A percentile compares a stretch with the other conserved stretches of the same genome.
These are phyloP conservation scores for Aspergillus steynii DNA, from an alignment of 495 filamentous ascomycete species.

Conservation along the genomic window DNA sequence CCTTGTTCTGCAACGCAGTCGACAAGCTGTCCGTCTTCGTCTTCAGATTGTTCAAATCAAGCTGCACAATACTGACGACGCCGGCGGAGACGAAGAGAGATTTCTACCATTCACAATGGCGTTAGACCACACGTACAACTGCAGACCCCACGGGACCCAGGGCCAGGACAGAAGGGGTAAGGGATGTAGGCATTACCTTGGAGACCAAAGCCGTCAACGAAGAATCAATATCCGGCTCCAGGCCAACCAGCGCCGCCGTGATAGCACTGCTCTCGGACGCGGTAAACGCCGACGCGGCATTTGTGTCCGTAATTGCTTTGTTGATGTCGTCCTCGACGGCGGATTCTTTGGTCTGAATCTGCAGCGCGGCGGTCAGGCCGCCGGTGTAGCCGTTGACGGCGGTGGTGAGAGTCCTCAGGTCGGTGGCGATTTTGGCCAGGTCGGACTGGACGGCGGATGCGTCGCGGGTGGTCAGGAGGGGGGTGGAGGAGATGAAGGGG, in stretches of 20 bases:
- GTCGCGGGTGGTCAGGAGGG: neutral
- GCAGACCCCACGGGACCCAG: too few relatives aligned
- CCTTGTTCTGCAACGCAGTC: neutral
- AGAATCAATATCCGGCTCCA: neutral
- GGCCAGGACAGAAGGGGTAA: too few relatives aligned
- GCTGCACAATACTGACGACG: neutral
- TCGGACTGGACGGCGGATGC: slow-evolving; percentile 1
- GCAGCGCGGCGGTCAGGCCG: neutral
- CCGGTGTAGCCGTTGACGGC: neutral
- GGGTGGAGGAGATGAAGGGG: neutral
- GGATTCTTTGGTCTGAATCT: slow-evolving; percentile 1
- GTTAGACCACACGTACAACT: too few relatives aligned
- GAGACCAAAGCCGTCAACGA: neutral
- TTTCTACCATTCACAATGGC: neutral
- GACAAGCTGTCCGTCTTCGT: slow-evolving; percentile 1
- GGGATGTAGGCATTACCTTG: neutral
- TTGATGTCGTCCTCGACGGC: slow-evolving; percentile 4
- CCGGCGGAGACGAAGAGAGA: neutral
- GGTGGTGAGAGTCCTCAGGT: slow-evolving; percentile 1
- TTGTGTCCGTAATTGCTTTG: neutral
- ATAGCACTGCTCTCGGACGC: neutral
- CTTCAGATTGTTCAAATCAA: slow-evolving; percentile 2
- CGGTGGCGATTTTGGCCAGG: slow-evolving; percentile 1
- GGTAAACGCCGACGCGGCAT: neutral
- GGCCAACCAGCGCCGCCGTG: neutral